Evolutionary conservation across 805 yeast genomes (phyloP), one percentile per base, ranked within the genome.

Genomic region (Komagataella phaffii): DNA sequence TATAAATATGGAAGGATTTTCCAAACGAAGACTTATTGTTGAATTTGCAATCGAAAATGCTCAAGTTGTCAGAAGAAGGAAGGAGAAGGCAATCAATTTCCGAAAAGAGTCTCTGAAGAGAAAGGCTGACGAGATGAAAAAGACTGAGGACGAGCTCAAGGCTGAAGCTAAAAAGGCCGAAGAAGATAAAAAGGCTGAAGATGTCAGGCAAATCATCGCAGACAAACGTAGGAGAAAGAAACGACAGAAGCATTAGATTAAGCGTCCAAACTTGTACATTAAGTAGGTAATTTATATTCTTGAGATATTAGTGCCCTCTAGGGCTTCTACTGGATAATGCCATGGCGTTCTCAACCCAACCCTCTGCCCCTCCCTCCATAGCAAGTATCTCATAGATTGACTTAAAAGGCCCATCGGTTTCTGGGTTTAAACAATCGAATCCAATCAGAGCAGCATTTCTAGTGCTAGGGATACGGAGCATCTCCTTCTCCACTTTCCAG

Each of bases 1-100:
- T 7, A 80, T 79, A 2, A 72, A 74, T 51, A 57, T 72, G 23
- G 89, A 83, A 48, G 79, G 78, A 7, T 59, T 72, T 44, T 72
- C 74, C 52, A 79, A 78, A 62, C 81, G 96, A 70, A 80, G 88
- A 55, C 73, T 93, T 54, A 87, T 91, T 60, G 98, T 81, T 36
- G 99, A 93, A 65, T 93, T 93, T 72, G 97, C 99, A 5, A 76
- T 93, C 60, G 99, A 93, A 64, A 89, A 93, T 64, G 95, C 97
- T 30, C 85, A 86, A 62, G 96, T 93, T 53, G 83, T 93, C 46
- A 87, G 86, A 69, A 84, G 97, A 69, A 83, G 97, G 72, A 67
- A 46, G 59, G 71, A 57, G 58, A 58, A 36, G 59, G 56, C 6
- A 58, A 52, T 17, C 47, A 55, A 50, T 49, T 54, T 21, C 53